These are phyloP conservation scores for Populus nigra DNA, from an alignment of 345 rosid genomes.

Conservation along the genomic window DNA sequence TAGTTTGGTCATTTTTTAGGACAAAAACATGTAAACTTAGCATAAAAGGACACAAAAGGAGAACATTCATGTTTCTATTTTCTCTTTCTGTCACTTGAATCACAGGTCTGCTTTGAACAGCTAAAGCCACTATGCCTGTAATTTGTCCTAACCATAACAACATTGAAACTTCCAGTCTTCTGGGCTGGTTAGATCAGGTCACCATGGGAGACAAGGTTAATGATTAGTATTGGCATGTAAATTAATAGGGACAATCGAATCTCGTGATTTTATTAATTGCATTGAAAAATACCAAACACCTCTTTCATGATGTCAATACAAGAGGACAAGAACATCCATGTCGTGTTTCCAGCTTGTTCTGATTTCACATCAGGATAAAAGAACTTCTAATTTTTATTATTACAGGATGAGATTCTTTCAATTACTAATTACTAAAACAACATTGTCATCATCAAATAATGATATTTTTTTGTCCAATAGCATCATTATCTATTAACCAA, in stretches of 20 bases:
- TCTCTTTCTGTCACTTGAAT: neutral
- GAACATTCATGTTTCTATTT: neutral
- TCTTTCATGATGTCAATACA: neutral
- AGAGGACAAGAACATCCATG: neutral
- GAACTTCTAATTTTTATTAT: neutral
- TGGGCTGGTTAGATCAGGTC: neutral
- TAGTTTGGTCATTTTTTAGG: neutral
- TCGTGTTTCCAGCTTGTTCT: neutral
- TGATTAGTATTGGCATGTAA: neutral
- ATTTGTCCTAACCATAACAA: neutral
- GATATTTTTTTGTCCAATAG: neutral
- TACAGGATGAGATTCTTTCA: neutral
- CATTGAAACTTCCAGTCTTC: neutral
- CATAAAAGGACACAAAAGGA: neutral
- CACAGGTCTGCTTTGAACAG: neutral
- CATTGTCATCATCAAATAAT: neutral
- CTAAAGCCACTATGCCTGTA: slow-evolving; percentile 1
- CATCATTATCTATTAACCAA: too few relatives aligned
- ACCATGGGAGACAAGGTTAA: neutral
- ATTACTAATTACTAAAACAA: neutral
- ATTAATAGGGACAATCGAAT: neutral
- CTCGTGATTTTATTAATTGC: neutral
- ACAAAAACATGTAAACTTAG: neutral
- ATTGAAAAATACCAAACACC: neutral
- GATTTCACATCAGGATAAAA: too few relatives aligned